Percentiles rank a stretch among this genome's conserved stretches.
These are phyloP conservation scores for Ophiostoma ips DNA, from an alignment of 2,329 filamentous ascomycete species.

Conservation along the genomic window DNA sequence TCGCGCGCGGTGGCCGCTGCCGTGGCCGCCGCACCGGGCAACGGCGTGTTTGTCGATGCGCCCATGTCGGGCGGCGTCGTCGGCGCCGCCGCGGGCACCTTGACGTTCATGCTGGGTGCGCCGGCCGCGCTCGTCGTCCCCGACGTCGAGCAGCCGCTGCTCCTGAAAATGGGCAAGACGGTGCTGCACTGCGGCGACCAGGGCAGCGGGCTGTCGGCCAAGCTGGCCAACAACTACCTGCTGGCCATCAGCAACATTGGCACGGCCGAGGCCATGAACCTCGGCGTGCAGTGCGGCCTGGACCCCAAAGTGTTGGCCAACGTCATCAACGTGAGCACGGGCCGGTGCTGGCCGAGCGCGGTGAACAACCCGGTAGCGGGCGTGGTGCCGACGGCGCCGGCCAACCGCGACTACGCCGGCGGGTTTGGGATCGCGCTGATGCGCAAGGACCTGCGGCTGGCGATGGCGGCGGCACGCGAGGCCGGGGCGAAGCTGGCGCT, in stretches of 20 bases:
- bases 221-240: constrained; percentile 95
- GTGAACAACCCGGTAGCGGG: constrained; percentile 89
- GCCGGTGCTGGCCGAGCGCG: constrained; percentile 91
- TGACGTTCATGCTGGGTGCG: constrained; percentile 92
- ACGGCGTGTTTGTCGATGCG: constrained; percentile 66
- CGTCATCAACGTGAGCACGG: constrained; percentile 86
- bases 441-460: constrained; percentile 65
- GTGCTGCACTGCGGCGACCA: constrained; percentile 77
- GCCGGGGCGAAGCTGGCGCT: constrained; percentile 52
- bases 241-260: constrained; percentile 83
- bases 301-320: constrained; percentile 55
- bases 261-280: constrained; percentile 51
- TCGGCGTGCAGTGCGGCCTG: constrained; percentile 47
- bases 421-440: constrained; percentile 68
- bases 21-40: constrained; percentile 36
- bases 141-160: constrained; percentile 46
- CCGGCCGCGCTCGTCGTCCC: constrained; percentile 45
- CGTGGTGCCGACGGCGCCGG: constrained; percentile 59
- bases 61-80: constrained; percentile 96
- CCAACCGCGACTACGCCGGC: constrained; percentile 59
- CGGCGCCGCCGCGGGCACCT: constrained; percentile 69
- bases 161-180: constrained; percentile 73
- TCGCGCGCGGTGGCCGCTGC: constrained; percentile 63
- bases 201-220: constrained; percentile 75
- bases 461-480: constrained; percentile 56